phyloP scores from a whole-genome alignment of 352 stramenopile genomes.

The Phytophthora colocasiae region DNA sequence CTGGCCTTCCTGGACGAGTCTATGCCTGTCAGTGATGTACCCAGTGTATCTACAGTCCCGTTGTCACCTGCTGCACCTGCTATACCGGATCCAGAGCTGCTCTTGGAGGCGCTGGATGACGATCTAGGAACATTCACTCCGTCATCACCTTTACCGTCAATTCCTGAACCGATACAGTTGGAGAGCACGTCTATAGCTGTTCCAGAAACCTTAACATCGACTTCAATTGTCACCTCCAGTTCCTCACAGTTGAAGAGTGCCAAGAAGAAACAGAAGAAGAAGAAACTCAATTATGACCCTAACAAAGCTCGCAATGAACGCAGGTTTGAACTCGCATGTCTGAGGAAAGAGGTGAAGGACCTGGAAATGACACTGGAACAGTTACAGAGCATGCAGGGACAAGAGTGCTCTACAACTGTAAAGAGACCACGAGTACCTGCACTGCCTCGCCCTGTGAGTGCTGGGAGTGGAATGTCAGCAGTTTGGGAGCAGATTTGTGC shows the following conservation, averaged over 20 bases:
- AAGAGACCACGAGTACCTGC: conserved; percentile 2
- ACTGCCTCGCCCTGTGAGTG: background rate
- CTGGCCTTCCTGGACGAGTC: conserved; percentile 39
- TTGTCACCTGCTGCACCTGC: background rate
- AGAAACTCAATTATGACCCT: conserved; percentile 44
- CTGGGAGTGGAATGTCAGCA: conserved; percentile 18
- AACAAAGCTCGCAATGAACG: conserved; percentile 46
- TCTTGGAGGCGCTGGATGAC: conserved; percentile 20
- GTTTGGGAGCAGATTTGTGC: conserved; percentile 45
- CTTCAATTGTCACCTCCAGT: no score
- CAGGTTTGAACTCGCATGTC: conserved; percentile 38
- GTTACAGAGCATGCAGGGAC: conserved; percentile 28
- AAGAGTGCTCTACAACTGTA: conserved; percentile 13
- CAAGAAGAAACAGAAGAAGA: conserved; percentile 41
- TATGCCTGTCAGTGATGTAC: background rate
- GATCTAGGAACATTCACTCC: background rate
- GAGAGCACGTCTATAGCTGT: conserved; percentile 5
- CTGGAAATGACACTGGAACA: conserved; percentile 39
- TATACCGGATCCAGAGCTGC: conserved; percentile 7
- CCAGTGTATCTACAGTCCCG: background rate
- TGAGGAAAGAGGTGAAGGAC: conserved; percentile 41
- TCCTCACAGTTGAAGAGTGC: conserved; percentile 8
- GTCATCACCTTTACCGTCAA: background rate
- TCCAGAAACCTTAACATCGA: background rate
- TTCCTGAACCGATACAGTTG: conserved; percentile 2